These are phyloP conservation scores for Amaranthus tricolor DNA, from an alignment of 179 eudicot genomes.

Conservation along the genomic window DNA sequence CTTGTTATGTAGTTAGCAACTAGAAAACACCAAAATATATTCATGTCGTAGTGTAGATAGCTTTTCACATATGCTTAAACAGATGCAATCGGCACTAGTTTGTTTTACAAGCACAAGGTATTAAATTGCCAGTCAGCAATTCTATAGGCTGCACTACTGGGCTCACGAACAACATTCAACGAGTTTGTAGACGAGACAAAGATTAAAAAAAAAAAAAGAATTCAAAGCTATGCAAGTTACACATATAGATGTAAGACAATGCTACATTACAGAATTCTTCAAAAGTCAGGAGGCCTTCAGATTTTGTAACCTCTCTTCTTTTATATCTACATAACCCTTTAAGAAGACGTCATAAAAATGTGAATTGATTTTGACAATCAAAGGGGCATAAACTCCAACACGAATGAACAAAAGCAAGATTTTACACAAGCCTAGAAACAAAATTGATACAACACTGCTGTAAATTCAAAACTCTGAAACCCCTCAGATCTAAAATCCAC, in stretches of 20 bases:
- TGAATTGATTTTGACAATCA: slow-evolving; percentile 13
- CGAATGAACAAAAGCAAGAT: slow-evolving; percentile 12
- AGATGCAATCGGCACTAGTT: too few relatives aligned
- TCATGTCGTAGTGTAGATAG: too few relatives aligned
- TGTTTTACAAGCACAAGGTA: too few relatives aligned
- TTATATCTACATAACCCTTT: slow-evolving; percentile 27
- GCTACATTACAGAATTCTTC: slow-evolving; percentile 9
- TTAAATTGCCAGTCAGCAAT: too few relatives aligned
- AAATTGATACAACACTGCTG: slow-evolving; percentile 23
- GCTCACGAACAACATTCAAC: too few relatives aligned
- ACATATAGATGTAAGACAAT: background rate
- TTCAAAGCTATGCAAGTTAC: too few relatives aligned
- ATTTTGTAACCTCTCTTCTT: slow-evolving; percentile 20
- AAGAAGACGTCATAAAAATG: slow-evolving; percentile 9
- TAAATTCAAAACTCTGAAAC: slow-evolving; percentile 8
- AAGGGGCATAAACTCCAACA: slow-evolving; percentile 1
- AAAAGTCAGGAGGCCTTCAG: slow-evolving; percentile 18
- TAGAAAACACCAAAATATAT: too few relatives aligned
- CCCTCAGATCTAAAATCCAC: slow-evolving; percentile 10
- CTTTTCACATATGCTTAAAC: too few relatives aligned
- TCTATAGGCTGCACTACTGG: too few relatives aligned
- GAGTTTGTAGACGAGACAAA: too few relatives aligned
- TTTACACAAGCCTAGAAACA: slow-evolving; percentile 8
- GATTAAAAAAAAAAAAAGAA: too few relatives aligned
- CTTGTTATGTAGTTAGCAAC: too few relatives aligned